These are phyloP conservation scores for Ilyonectria sp. DNA, from an alignment of 2,329 filamentous ascomycete species.

Conservation along the genomic window DNA sequence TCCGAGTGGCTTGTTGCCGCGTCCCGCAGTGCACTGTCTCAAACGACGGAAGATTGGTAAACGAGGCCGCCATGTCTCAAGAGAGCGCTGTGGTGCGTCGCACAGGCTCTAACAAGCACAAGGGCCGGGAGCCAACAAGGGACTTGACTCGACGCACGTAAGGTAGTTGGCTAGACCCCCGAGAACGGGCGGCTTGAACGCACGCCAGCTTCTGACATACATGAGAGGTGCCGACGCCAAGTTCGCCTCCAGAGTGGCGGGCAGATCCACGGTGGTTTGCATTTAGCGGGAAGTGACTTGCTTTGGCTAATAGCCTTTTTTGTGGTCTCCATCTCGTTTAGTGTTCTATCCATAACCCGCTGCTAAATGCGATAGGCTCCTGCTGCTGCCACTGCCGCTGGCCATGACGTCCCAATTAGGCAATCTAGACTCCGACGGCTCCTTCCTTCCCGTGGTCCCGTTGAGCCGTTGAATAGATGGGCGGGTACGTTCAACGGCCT, in stretches of 20 bases:
- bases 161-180: constrained; percentile 3
- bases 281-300: constrained; percentile 18
- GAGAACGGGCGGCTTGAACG: constrained; percentile 14
- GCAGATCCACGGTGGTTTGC: constrained; percentile 26
- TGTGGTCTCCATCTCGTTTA: constrained; percentile 9
- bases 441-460: constrained; percentile 27
- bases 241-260: constrained; percentile 14
- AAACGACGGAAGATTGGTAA: constrained; percentile 19
- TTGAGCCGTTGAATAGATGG: constrained; percentile 14
- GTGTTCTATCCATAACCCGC: constrained; percentile 19
- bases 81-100: constrained; percentile 5
- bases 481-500: neutral
- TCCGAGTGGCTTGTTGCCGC: constrained; percentile 14
- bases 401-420: constrained; percentile 24
- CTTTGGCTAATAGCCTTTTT: constrained; percentile 17
- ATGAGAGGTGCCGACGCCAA: constrained; percentile 1
- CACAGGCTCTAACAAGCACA: neutral
- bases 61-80: constrained; percentile 10
- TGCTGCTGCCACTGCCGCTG: neutral
- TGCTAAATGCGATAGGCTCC: constrained; percentile 8
- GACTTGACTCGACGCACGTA: constrained; percentile 3
- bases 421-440: constrained; percentile 17
- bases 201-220: constrained; percentile 22
- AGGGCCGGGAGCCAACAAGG: constrained; percentile 11
- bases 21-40: constrained; percentile 14